phyloP scores from a whole-genome alignment of 371 early-diverging fungal species.

The Apophysomyces trapeziformis region DNA sequence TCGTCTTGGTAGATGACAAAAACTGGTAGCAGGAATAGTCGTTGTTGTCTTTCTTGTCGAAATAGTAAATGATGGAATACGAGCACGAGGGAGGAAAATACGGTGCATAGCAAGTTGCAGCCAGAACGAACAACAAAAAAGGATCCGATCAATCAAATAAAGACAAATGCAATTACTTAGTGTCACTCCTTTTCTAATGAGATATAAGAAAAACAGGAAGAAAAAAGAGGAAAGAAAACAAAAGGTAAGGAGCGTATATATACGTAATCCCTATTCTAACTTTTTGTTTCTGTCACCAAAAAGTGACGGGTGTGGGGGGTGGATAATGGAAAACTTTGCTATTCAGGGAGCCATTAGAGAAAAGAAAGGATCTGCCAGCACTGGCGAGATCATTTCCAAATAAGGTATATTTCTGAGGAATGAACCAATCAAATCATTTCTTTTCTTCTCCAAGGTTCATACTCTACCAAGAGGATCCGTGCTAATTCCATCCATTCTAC shows the following conservation, averaged over 20 bases:
- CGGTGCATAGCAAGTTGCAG: slow-evolving; percentile 1
- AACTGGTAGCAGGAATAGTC: not conserved
- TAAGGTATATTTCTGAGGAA: slow-evolving; percentile 9
- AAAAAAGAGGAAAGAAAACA: slow-evolving; percentile 1
- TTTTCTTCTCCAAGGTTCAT: not conserved
- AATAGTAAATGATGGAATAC: too few species aligned
- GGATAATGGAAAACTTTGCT: too few species aligned
- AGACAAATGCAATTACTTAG: too few species aligned
- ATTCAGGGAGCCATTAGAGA: too few species aligned
- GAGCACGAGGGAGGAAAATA: not conserved
- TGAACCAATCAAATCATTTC: slow-evolving; percentile 8
- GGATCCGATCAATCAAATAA: too few species aligned
- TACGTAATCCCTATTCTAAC: not conserved
- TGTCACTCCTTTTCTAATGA: not conserved
- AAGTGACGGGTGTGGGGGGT: slow-evolving; percentile 1
- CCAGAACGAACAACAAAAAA: not conserved
- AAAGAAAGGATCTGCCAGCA: not conserved
- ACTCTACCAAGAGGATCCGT: too few species aligned
- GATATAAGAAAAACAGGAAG: not conserved
- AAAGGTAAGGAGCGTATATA: not conserved
- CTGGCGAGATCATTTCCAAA: not conserved
- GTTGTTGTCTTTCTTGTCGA: too few species aligned
- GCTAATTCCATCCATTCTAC: too few species aligned
- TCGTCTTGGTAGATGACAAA: slow-evolving; percentile 7
- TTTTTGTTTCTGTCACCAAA: not conserved